These are phyloP conservation scores for Pleurotus platypus DNA, from an alignment of 768 basidiomycete genomes.

Conservation along the genomic window DNA sequence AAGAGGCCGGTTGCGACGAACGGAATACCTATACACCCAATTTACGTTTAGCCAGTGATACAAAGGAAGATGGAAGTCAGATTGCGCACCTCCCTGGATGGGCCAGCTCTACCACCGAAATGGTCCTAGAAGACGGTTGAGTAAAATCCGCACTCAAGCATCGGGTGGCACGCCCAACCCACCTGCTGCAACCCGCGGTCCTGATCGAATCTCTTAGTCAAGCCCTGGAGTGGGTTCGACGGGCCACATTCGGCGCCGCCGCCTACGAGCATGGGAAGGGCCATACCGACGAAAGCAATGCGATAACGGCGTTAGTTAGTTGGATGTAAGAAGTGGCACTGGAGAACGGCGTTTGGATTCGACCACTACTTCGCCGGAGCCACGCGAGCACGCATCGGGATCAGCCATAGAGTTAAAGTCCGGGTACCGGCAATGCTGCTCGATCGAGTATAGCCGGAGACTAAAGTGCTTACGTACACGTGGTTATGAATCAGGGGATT, in stretches of 20 bases:
- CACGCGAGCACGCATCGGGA: too few species aligned
- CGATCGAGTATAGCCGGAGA: neutral
- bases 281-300: constrained; percentile 43
- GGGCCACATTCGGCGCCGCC: constrained; percentile 83
- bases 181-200: constrained; percentile 83
- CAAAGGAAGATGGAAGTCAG: neutral
- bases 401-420: neutral
- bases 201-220: constrained; percentile 75
- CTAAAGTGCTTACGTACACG: constrained; percentile 1
- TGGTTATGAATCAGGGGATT: neutral
- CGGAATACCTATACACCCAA: neutral
- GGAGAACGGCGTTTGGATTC: neutral
- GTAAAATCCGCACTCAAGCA: constrained; percentile 7
- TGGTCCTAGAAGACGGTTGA: constrained; percentile 52
- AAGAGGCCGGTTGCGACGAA: constrained; percentile 37
- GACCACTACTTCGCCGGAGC: too few species aligned
- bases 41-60: neutral
- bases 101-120: constrained; percentile 57
- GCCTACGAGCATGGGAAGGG: constrained; percentile 69
- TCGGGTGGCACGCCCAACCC: constrained; percentile 8
- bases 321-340: neutral
- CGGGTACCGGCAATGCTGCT: neutral
- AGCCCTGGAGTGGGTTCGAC: constrained; percentile 73
- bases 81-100: constrained; percentile 57
- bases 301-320: neutral